A percentile compares a stretch with the other conserved stretches of the same genome.
Conservation (phyloP, 305 asterid genomes). For the Ajuga reptans region DNA sequence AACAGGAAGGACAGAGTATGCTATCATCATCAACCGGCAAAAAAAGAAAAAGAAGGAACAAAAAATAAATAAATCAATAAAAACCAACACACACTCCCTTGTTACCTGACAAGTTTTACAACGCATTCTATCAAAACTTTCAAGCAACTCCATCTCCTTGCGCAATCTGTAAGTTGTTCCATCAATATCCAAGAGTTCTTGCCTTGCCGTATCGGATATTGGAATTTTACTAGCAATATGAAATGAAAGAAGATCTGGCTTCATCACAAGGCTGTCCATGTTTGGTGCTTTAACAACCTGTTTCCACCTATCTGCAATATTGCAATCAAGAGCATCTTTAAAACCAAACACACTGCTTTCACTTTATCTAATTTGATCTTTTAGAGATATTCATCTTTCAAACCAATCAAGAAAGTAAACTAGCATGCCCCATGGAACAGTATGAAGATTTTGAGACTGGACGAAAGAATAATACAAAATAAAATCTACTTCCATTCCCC, state of each 20-base stretch:
- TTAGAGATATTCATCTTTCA: background rate
- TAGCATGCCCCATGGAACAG: background rate
- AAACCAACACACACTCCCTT: background rate
- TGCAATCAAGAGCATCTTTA: conserved; percentile 5
- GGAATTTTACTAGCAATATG: conserved; percentile 94
- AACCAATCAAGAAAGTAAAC: background rate
- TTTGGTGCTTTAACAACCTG: conserved; percentile 69
- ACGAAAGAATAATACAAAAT: background rate
- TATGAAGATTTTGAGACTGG: conserved; percentile 6
- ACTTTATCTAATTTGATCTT: conserved; percentile 9
- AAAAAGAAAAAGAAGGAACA: background rate
- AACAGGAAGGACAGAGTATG: background rate
- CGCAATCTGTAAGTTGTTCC: conserved; percentile 87
- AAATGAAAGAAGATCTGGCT: conserved; percentile 90
- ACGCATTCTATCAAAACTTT: conserved; percentile 63
- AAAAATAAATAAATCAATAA: no score
- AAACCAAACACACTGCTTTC: conserved; percentile 1
- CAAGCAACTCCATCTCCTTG: conserved; percentile 85
- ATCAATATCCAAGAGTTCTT: conserved; percentile 94
- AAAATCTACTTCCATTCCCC: background rate
- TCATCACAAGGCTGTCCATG: conserved; percentile 64
- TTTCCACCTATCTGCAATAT: conserved; percentile 82
- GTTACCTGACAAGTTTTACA: conserved; percentile 85
- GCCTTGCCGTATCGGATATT: conserved; percentile 77
- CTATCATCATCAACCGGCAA: background rate